Base-by-base conservation (phyloP, 495 filamentous ascomycete species). In the Penicillium malachiteum region DNA sequence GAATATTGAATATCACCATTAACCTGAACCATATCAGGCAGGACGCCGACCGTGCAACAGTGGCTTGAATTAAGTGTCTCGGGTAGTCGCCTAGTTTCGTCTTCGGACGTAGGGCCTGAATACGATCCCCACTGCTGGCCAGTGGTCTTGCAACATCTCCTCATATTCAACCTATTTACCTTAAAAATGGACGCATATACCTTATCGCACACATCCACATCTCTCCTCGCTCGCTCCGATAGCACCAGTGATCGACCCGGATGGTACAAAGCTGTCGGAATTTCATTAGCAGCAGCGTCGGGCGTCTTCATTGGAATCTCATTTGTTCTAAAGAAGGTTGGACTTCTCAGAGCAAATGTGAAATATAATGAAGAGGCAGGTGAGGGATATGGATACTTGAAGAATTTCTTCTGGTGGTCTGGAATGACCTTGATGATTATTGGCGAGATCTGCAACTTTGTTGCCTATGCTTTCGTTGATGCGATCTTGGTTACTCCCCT, bases 361-460 rank as follows among this genome's bases (percentile, higher is more conserved):
- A 98, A 97, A 74, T 97, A 97, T 72, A 88, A 95, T 64, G 93
- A 97, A 69, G 91, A 92, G 59, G 92, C 92, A 2, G 94, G 94
- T 47, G 93, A 97, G 69, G 94, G 94, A 33, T 98, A 98, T 68
- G 95, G 94, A 55, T 98, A 98, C 69, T 83, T 98, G 62, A 96
- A 95, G 80, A 98, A 98, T 67, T 74, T 79, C 16, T 97, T 81
- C 76, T 98, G 94, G 94, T 98, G 94, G 94, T 69, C 74, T 18
- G 94, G 94, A 58, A 98, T 98, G 95, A 91, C 82, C 16, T 77
- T 98, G 66, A 98, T 98, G 94, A 95, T 97, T 59, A 64, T 97
- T 40, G 94, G 94, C 47, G 94, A 98, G 73, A 84, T 94, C 34
- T 96, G 93, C 83, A 98, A 98, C 72, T 97, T 98, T 65, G 91